Conservation (phyloP, 768 basidiomycete species). For the Bullera alba region DNA sequence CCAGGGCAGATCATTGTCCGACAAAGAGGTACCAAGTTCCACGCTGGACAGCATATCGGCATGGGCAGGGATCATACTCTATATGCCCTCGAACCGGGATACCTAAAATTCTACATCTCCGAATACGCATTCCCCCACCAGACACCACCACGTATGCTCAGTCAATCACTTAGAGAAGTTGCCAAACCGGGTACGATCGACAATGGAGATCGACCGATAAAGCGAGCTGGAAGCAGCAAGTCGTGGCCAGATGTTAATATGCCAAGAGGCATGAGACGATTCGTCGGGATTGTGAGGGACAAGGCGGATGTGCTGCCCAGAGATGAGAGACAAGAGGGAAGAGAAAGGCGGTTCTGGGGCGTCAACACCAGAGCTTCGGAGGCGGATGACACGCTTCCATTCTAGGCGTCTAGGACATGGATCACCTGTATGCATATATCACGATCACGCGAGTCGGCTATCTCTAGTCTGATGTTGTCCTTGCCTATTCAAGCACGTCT, state of each 20-base stretch:
- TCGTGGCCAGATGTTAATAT: constrained; percentile 33
- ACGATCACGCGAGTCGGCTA: too few relatives aligned
- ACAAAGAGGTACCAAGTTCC: constrained; percentile 86
- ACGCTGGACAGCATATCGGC: constrained; percentile 87
- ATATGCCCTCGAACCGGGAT: constrained; percentile 81
- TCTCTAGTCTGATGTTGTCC: too few relatives aligned
- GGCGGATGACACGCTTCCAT: too few relatives aligned
- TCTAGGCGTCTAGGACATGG: too few relatives aligned
- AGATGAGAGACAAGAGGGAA: constrained; percentile 63
- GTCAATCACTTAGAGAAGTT: not conserved
- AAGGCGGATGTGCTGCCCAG: constrained; percentile 81
- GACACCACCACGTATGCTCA: constrained; percentile 7
- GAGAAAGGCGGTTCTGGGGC: constrained; percentile 72
- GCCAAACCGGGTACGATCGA: constrained; percentile 58
- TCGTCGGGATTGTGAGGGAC: constrained; percentile 70
- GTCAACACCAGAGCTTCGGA: too few relatives aligned
- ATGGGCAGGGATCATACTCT: constrained; percentile 93
- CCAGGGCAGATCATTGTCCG: constrained; percentile 95
- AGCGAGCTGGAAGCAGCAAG: constrained; percentile 52
- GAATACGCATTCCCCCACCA: constrained; percentile 17
- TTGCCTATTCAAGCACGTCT: too few relatives aligned
- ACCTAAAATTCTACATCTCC: constrained; percentile 75
- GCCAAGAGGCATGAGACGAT: constrained; percentile 37
- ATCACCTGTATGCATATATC: too few relatives aligned
- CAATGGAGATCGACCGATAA: constrained; percentile 52